Base-by-base conservation (phyloP, 1,139 yeast genomes). In the Geotrichum cucujoidarum region DNA sequence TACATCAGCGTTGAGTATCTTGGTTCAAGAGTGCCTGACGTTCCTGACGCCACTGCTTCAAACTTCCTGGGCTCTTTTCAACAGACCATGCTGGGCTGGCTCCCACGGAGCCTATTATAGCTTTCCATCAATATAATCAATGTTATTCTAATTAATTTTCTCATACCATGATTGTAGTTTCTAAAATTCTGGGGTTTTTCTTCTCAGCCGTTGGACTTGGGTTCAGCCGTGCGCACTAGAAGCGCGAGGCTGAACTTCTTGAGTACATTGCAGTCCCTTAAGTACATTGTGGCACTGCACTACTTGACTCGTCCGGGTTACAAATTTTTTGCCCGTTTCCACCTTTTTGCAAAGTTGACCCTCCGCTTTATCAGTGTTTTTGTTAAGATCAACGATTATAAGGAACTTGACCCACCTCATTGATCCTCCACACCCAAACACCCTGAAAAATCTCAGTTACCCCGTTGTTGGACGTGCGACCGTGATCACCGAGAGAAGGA, bases 261-360 rank as follows among this genome's bases (percentile, higher is more conserved):
- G n/a, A n/a, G n/a, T n/a, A n/a, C n/a, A n/a, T n/a, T n/a, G n/a
- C n/a, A n/a, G n/a, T n/a, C n/a, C n/a, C n/a, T n/a, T n/a, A n/a
- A n/a, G n/a, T n/a, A n/a, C n/a, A n/a, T n/a, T n/a, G n/a, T n/a
- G n/a, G n/a, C n/a, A 25, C 11, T 7, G 29, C 29, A 7, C 7
- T 25, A 25, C 33, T 10, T 31, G 17, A 11, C 34, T 16, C 37
- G 37, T 33, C 37, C 37, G 37, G 37, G 37, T 33, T 33, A 33
- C 37, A 33, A 33, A 33, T 20, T 17, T 33, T 33, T 33, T 33
- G 8, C 21, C 21, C 14, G 17, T 20, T 33, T 18, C 24, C 27
- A 24, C 6, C 8, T 24, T 24, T 10, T 24, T 10, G n/a, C 10
- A 6, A 16, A 17, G 37, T 33, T 33, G 37, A 33, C 37, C 37